These are phyloP conservation scores for Kwoniella sp. DNA, from an alignment of 768 basidiomycete genomes.

Conservation along the genomic window DNA sequence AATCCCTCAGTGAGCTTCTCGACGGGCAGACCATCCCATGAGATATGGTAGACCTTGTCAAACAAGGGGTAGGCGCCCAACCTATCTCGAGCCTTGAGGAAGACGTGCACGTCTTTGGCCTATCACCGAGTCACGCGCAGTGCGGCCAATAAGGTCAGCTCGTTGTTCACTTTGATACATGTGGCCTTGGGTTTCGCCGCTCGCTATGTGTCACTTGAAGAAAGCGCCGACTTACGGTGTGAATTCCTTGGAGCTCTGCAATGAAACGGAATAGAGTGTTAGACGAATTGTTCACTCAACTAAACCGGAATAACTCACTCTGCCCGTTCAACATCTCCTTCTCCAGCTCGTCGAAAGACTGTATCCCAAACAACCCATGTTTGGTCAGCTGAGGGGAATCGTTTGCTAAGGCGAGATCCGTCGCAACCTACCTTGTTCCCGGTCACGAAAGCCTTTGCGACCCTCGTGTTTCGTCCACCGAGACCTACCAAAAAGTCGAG, in stretches of 20 bases:
- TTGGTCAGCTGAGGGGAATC: conserved; percentile 4
- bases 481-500: conserved; percentile 32
- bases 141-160: no score
- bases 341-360: conserved; percentile 59
- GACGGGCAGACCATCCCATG: conserved; percentile 50
- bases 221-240: conserved; percentile 41
- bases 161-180: no score
- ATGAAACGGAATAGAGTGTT: background rate
- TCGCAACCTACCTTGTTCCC: conserved; percentile 56
- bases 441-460: conserved; percentile 58
- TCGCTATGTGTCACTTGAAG: no score
- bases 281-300: background rate
- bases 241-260: conserved; percentile 58
- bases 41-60: conserved; percentile 54
- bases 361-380: background rate
- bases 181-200: background rate
- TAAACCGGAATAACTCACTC: conserved; percentile 54
- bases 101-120: conserved; percentile 58
- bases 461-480: conserved; percentile 52
- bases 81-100: conserved; percentile 57
- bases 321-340: conserved; percentile 60
- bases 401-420: no score
- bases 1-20: conserved; percentile 49
- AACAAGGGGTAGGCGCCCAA: conserved; percentile 59
- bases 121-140: conserved; percentile 33